Percentiles rank a stretch among this genome's conserved stretches.
phyloP scores from a whole-genome alignment of 768 basidiomycete genomes.

The Psilocybe cyanescens region DNA sequence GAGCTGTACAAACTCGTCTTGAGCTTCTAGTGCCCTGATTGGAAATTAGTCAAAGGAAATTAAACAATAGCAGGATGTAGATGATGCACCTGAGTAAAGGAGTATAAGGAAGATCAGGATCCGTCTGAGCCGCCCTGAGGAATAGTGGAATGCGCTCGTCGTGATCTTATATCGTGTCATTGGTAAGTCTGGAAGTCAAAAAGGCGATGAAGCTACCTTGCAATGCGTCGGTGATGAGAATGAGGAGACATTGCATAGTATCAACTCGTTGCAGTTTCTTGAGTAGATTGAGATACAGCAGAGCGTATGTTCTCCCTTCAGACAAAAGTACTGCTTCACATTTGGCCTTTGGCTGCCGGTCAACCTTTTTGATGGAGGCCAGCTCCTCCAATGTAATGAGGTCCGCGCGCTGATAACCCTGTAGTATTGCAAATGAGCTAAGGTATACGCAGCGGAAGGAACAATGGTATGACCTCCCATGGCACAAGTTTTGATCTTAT shows the following conservation, averaged over 20 bases:
- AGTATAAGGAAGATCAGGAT: constrained; percentile 79
- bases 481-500: constrained; percentile 90
- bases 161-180: constrained; percentile 56
- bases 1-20: constrained; percentile 95
- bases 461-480: constrained; percentile 77
- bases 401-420: constrained; percentile 96
- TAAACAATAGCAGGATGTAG: not conserved
- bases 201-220: constrained; percentile 51
- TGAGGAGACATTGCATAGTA: constrained; percentile 86
- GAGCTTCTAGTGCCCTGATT: constrained; percentile 74
- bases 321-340: constrained; percentile 79
- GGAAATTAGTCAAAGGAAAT: not conserved
- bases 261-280: constrained; percentile 83
- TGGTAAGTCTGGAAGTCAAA: not conserved
- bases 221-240: constrained; percentile 88
- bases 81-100: constrained; percentile 70
- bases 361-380: constrained; percentile 86
- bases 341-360: constrained; percentile 76
- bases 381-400: constrained; percentile 90
- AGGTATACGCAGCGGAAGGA: not conserved
- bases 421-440: constrained; percentile 20
- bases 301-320: constrained; percentile 82
- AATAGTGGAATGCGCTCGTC: constrained; percentile 87
- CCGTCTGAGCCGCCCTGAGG: constrained; percentile 58
- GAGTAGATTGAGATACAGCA: constrained; percentile 88